Evolutionary conservation across 2,329 filamentous ascomycete species (phyloP).

Genomic region (Fusarium tupiense): DNA sequence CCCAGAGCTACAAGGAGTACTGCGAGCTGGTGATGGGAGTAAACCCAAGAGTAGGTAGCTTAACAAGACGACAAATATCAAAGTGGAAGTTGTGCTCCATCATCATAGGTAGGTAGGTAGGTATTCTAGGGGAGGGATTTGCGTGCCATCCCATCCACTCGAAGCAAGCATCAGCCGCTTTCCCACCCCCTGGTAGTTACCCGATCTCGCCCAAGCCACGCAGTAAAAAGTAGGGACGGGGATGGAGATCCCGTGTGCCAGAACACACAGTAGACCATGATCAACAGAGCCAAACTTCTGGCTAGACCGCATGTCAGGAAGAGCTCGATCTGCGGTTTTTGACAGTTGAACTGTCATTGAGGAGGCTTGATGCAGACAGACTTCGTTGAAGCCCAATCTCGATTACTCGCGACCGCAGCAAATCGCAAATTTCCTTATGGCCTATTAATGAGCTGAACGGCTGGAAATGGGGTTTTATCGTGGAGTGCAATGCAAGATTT

Average conservation of each 20-base stretch:
- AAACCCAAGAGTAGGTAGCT: neutral
- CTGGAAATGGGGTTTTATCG: neutral
- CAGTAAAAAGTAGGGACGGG: constrained; percentile 38
- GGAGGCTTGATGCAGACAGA: neutral
- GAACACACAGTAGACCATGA: constrained; percentile 34
- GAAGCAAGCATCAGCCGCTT: constrained; percentile 27
- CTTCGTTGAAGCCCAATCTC: neutral
- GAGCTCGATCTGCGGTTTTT: constrained; percentile 4
- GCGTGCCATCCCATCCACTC: constrained; percentile 32
- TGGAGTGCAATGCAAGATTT: constrained; percentile 11
- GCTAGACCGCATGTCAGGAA: neutral
- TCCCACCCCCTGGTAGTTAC: constrained; percentile 35
- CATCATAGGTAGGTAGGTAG: neutral
- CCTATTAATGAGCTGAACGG: constrained; percentile 5
- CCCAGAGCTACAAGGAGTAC: constrained; percentile 19
- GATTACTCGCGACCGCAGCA: constrained; percentile 2
- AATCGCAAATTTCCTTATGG: neutral
- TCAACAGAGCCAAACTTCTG: constrained; percentile 22
- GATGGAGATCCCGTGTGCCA: constrained; percentile 40
- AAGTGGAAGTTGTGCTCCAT: neutral
- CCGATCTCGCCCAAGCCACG: constrained; percentile 44
- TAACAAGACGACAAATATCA: constrained; percentile 4
- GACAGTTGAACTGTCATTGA: neutral
- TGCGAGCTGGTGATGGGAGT: neutral
- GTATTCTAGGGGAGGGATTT: constrained; percentile 35